Conservation (phyloP, 108 stramenopile genomes). For the Asterionellopsis glacialis region DNA sequence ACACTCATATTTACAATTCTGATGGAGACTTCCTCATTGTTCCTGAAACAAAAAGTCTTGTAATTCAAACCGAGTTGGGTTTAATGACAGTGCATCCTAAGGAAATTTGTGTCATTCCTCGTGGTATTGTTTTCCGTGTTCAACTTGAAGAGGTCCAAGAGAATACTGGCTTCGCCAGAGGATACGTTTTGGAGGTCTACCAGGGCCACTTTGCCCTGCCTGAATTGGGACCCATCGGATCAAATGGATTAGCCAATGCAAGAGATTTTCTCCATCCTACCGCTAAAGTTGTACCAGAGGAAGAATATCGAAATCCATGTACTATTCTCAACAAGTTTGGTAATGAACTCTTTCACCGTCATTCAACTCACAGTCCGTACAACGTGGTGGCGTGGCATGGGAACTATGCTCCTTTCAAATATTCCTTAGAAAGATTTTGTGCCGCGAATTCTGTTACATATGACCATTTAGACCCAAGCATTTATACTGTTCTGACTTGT, state of each 20-base stretch:
- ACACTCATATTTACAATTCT: slow-evolving; percentile 48
- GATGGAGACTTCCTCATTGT: slow-evolving; percentile 94
- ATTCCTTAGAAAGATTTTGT: slow-evolving; percentile 80
- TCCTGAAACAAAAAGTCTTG: slow-evolving; percentile 72
- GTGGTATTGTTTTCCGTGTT: slow-evolving; percentile 82
- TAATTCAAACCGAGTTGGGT: slow-evolving; percentile 81
- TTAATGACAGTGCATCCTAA: slow-evolving; percentile 52
- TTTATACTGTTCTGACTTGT: slow-evolving; percentile 89
- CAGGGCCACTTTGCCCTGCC: slow-evolving; percentile 88
- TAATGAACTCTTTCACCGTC: slow-evolving; percentile 48
- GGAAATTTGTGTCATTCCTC: slow-evolving; percentile 86
- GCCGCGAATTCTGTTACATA: slow-evolving; percentile 87
- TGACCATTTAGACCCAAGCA: slow-evolving; percentile 92
- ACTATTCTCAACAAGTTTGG: slow-evolving; percentile 70
- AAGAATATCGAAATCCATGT: slow-evolving; percentile 23
- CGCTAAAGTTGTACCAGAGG: slow-evolving; percentile 21
- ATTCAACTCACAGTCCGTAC: slow-evolving; percentile 75
- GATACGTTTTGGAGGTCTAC: slow-evolving; percentile 90
- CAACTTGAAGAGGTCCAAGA: slow-evolving; percentile 21
- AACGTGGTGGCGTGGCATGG: slow-evolving; percentile 96
- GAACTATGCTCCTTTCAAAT: slow-evolving; percentile 91
- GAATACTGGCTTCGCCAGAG: slow-evolving; percentile 38
- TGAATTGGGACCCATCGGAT: slow-evolving; percentile 90
- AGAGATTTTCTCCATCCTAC: slow-evolving; percentile 84
- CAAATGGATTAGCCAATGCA: slow-evolving; percentile 94